These are phyloP conservation scores for Rhynchospora tenuis DNA, from an alignment of 176 grass and related monocot species.

Conservation along the genomic window DNA sequence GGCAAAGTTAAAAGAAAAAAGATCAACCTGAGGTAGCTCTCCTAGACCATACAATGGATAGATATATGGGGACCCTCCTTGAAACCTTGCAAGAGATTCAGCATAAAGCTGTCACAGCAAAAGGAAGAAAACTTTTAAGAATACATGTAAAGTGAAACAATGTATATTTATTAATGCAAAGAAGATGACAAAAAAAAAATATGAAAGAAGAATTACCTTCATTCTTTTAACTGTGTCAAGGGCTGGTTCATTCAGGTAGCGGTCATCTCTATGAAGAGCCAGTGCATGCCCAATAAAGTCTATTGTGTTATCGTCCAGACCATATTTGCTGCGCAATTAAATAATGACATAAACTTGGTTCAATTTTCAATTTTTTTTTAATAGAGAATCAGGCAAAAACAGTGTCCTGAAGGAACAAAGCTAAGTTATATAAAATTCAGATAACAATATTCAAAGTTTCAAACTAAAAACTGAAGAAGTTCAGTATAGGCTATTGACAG, in stretches of 20 bases:
- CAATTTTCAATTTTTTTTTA: background rate
- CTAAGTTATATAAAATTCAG: too few species aligned
- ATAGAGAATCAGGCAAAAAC: background rate
- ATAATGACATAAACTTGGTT: background rate
- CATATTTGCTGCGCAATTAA: conserved; percentile 66
- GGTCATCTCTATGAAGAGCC: conserved; percentile 83
- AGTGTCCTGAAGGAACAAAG: too few species aligned
- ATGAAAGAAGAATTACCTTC: conserved; percentile 47
- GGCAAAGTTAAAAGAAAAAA: conserved; percentile 5
- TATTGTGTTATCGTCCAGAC: conserved; percentile 86
- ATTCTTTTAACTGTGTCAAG: conserved; percentile 82
- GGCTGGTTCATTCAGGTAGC: conserved; percentile 74
- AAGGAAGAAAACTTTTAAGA: conserved; percentile 11
- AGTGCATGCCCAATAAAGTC: conserved; percentile 93
- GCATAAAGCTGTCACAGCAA: conserved; percentile 66
- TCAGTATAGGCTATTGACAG: too few species aligned
- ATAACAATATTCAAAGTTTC: too few species aligned
- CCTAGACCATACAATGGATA: conserved; percentile 91
- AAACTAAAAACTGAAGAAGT: too few species aligned
- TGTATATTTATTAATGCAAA: background rate
- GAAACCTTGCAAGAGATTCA: conserved; percentile 82
- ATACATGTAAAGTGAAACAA: background rate
- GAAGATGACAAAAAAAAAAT: background rate
- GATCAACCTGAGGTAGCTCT: conserved; percentile 85
- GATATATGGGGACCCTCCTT: conserved; percentile 97